Evolutionary conservation across 2,329 filamentous ascomycete species (phyloP).

Genomic region (Aspergillus japonicus): DNA sequence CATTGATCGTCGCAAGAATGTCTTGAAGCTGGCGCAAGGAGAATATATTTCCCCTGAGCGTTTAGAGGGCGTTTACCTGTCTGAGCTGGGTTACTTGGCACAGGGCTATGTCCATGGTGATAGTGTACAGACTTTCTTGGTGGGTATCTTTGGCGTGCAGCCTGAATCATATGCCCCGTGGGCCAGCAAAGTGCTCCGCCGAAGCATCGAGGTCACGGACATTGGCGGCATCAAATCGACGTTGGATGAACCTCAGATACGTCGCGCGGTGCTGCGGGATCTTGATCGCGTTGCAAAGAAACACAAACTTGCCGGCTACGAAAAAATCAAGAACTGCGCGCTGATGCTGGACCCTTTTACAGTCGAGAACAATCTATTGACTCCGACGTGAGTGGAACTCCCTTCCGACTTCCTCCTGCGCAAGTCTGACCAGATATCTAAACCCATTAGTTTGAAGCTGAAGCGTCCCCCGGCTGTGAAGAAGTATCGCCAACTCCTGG

Average conservation of each 20-base stretch:
- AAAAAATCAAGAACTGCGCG: slow-evolving; percentile 72
- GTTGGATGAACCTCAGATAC: slow-evolving; percentile 67
- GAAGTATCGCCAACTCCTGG: slow-evolving; percentile 57
- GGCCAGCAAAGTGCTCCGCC: slow-evolving; percentile 72
- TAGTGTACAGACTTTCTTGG: slow-evolving; percentile 73
- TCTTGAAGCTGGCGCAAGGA: slow-evolving; percentile 96
- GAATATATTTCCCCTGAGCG: slow-evolving; percentile 98
- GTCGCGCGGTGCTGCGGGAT: slow-evolving; percentile 72
- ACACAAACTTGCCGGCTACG: slow-evolving; percentile 89
- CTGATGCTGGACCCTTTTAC: slow-evolving; percentile 87
- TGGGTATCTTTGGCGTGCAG: slow-evolving; percentile 85
- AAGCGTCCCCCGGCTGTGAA: slow-evolving; percentile 69
- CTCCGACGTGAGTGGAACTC: slow-evolving; percentile 45
- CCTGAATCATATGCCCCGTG: slow-evolving; percentile 79
- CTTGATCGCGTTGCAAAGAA: slow-evolving; percentile 75
- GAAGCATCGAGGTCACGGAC: slow-evolving; percentile 63
- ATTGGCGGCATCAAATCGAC: slow-evolving; percentile 65
- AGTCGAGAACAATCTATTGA: slow-evolving; percentile 80
- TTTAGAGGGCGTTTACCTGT: slow-evolving; percentile 91
- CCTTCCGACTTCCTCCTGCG: not conserved
- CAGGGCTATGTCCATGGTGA: slow-evolving; percentile 92
- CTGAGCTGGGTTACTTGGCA: slow-evolving; percentile 72
- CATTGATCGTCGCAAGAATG: slow-evolving; percentile 96
- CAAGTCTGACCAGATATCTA: slow-evolving; percentile 18
- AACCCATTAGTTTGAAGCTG: slow-evolving; percentile 60